A percentile compares a stretch with the other conserved stretches of the same genome.
Conservation (phyloP, 129 eudicot species). For the Heracleum sosnowskyi region DNA sequence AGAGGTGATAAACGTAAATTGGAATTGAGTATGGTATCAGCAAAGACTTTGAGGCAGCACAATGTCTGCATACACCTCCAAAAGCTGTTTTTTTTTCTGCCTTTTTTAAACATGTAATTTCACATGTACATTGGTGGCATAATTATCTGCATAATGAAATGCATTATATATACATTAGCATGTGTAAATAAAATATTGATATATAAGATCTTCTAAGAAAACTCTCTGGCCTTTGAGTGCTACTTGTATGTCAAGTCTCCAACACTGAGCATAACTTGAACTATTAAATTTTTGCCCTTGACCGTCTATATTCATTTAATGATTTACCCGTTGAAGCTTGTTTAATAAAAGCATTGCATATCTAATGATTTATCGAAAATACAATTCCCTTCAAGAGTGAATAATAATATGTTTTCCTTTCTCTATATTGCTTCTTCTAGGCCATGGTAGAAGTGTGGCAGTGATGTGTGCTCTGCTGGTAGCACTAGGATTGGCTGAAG, state of each 20-base stretch:
- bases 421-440: constrained; percentile 21
- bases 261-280: neutral
- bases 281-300: neutral
- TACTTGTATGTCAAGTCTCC: no score
- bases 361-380: neutral
- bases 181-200: neutral
- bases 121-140: no score
- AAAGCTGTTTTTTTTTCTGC: no score
- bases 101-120: no score
- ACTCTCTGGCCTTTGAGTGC: neutral
- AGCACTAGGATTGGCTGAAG: constrained; percentile 67
- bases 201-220: neutral
- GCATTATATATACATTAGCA: neutral
- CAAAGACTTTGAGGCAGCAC: no score
- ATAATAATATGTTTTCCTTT: neutral
- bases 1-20: no score
- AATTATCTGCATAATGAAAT: no score
- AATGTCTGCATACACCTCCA: no score
- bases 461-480: constrained; percentile 82
- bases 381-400: neutral
- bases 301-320: neutral
- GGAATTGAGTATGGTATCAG: no score
- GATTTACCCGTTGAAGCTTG: neutral
- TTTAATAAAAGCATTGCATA: neutral
- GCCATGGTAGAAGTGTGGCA: constrained; percentile 91